Base-by-base conservation (phyloP, 306 rosid genomes). In the Medicago ruthenica region DNA sequence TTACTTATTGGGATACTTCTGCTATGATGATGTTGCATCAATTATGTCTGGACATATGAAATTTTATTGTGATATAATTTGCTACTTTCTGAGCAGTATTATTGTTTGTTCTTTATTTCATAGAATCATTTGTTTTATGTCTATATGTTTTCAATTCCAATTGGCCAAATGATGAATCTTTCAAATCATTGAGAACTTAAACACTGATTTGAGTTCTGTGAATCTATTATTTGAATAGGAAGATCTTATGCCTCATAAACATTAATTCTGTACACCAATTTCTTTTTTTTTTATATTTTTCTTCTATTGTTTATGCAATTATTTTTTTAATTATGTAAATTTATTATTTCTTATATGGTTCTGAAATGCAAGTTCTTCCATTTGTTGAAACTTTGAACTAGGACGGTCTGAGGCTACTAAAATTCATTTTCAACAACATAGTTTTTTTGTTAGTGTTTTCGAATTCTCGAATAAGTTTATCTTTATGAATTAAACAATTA, bases 361-460 rank as follows among this genome's bases (percentile, higher is more conserved):
- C 87, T 16, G 88, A 84, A 81, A 61, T 82, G 86, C 85, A 54
- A 65, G 39, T 27, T 74, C 18, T 77, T 87, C 80, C 76, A 70
- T 34, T 61, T 86, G 89, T 76, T 74, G 89, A 73, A 9, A 31
- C 76, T 20, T 58, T 81, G 83, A 75, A 82, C 93, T 83, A 88
- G 96, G 89, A 87, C 91, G 93, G 86, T 83, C 88, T 85, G 92
- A 86, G 92, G 96, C 91, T 79, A 4, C 39, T 9, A 45, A 13
- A 5, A 58, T 58, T 21, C 4, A 9, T n/a, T 57, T 21, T 4
- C 7, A 58, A 1, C 4, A 10, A 4, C 6, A 1, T 7, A 1
- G 22, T 51, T 7, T 51, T 51, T 17, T 9, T 24, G n/a, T n/a
- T 42, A 2, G 14, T 42, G 47, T 42, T 3, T 42, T 5, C 9